Evolutionary conservation across 202 grass and related monocot species (phyloP).

Genomic region (Brachypodium distachyon): DNA sequence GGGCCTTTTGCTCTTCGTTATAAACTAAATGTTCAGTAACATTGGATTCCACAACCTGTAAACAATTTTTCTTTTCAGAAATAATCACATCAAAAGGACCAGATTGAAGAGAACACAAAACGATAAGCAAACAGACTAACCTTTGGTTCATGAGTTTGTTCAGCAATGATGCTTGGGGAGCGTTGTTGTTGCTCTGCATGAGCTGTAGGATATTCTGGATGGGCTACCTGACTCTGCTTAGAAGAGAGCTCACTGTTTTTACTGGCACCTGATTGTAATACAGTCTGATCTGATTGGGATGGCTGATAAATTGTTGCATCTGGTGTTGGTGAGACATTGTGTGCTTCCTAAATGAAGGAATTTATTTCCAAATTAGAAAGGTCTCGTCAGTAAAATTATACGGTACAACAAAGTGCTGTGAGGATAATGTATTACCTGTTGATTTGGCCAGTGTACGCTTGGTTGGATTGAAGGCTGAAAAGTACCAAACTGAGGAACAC

Average conservation of each 20-base stretch:
- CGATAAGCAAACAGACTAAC: conserved; percentile 27
- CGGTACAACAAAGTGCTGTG: background rate
- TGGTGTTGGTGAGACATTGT: conserved; percentile 38
- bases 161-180: conserved; percentile 7
- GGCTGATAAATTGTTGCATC: conserved; percentile 48
- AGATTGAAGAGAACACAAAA: conserved; percentile 1
- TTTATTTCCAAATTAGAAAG: background rate
- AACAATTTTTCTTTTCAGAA: background rate
- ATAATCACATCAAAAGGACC: background rate
- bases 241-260: conserved; percentile 27
- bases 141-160: conserved; percentile 43
- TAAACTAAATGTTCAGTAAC: conserved; percentile 30
- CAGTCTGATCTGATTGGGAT: conserved; percentile 49
- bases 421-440: conserved; percentile 27
- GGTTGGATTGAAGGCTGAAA: conserved; percentile 57
- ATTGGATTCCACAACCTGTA: conserved; percentile 42
- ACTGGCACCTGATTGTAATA: conserved; percentile 23
- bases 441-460: conserved; percentile 36
- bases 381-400: background rate
- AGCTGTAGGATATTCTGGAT: conserved; percentile 33
- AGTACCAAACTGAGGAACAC: conserved; percentile 64
- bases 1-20: conserved; percentile 30
- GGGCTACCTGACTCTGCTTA: conserved; percentile 39
- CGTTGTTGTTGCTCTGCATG: conserved; percentile 39
- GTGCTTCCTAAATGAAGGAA: conserved; percentile 47